Evolutionary conservation across 371 early-diverging fungal species (phyloP).

Genomic region (Ecytonucleospora hepatopenaei): DNA sequence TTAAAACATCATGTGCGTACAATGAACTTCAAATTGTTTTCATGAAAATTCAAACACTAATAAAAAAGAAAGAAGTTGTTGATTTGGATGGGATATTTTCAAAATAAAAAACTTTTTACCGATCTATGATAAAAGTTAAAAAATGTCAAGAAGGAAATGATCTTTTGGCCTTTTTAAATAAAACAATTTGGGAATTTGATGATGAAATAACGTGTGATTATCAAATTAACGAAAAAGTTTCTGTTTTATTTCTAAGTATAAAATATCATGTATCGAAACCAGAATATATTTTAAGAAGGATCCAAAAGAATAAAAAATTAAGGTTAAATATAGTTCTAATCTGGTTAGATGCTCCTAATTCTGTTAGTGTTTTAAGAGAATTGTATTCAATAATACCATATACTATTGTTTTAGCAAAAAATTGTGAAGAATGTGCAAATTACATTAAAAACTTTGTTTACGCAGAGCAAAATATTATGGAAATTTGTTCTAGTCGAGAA

Average conservation of each 20-base stretch:
- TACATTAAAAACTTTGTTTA: slow-evolving; percentile 42
- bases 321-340: slow-evolving; percentile 39
- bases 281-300: slow-evolving; percentile 49
- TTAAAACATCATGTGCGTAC: slow-evolving; percentile 60
- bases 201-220: slow-evolving; percentile 36
- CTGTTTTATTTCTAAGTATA: slow-evolving; percentile 47
- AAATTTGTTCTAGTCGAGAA: slow-evolving; percentile 31
- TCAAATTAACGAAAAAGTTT: slow-evolving; percentile 33
- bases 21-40: not conserved
- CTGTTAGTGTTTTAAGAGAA: slow-evolving; percentile 18
- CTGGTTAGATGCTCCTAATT: slow-evolving; percentile 38
- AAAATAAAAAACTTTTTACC: not conserved
- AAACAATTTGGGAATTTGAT: slow-evolving; percentile 35
- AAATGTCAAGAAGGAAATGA: slow-evolving; percentile 38
- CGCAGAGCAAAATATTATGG: slow-evolving; percentile 17
- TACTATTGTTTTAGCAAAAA: slow-evolving; percentile 35
- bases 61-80: not conserved
- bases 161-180: slow-evolving; percentile 32
- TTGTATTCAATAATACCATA: slow-evolving; percentile 16
- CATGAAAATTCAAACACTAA: not conserved
- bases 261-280: slow-evolving; percentile 46
- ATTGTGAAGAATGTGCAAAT: slow-evolving; percentile 42
- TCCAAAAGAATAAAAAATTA: slow-evolving; percentile 36
- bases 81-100: not conserved
- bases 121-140: slow-evolving; percentile 44